Evolutionary conservation across 208 protist genomes (phyloP).

Genomic region (Angomonas desouzai): DNA sequence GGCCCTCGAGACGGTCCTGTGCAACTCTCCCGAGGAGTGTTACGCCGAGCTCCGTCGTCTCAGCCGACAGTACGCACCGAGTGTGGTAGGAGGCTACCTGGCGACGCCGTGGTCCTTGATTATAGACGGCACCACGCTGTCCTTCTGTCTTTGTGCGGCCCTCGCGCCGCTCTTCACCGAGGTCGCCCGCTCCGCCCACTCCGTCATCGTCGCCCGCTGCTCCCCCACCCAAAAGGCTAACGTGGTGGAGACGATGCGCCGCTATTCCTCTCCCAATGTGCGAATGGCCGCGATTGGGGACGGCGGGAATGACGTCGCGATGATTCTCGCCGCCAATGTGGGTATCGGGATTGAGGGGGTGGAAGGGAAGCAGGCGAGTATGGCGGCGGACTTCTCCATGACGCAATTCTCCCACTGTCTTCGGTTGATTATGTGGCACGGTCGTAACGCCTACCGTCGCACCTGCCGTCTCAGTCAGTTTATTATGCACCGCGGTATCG

Average conservation of each 20-base stretch:
- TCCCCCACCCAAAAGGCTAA: slow-evolving; percentile 98
- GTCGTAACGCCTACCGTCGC: slow-evolving; percentile 87
- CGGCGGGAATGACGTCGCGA: slow-evolving; percentile 98
- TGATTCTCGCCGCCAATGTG: slow-evolving; percentile 95
- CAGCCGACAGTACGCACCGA: slow-evolving; percentile 1
- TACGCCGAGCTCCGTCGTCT: slow-evolving; percentile 34
- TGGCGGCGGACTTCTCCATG: slow-evolving; percentile 98
- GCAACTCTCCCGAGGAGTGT: slow-evolving; percentile 31
- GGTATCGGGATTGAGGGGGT: slow-evolving; percentile 97
- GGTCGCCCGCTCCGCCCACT: slow-evolving; percentile 61
- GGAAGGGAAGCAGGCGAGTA: slow-evolving; percentile 97
- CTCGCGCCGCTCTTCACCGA: slow-evolving; percentile 40
- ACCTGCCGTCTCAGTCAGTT: slow-evolving; percentile 94
- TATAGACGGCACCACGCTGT: slow-evolving; percentile 72
- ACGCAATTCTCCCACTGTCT: slow-evolving; percentile 92
- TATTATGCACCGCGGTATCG: slow-evolving; percentile 98
- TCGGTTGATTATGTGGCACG: slow-evolving; percentile 88
- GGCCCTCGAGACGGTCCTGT: slow-evolving; percentile 49
- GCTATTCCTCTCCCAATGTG: slow-evolving; percentile 31
- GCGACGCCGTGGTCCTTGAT: slow-evolving; percentile 56
- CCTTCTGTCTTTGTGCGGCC: slow-evolving; percentile 44
- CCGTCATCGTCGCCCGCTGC: slow-evolving; percentile 96
- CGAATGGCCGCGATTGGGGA: slow-evolving; percentile 96
- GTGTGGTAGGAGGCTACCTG: neutral
- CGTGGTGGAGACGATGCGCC: slow-evolving; percentile 88